These are phyloP conservation scores for Plantago lanceolata DNA, from an alignment of 305 asterid genomes.

Conservation along the genomic window DNA sequence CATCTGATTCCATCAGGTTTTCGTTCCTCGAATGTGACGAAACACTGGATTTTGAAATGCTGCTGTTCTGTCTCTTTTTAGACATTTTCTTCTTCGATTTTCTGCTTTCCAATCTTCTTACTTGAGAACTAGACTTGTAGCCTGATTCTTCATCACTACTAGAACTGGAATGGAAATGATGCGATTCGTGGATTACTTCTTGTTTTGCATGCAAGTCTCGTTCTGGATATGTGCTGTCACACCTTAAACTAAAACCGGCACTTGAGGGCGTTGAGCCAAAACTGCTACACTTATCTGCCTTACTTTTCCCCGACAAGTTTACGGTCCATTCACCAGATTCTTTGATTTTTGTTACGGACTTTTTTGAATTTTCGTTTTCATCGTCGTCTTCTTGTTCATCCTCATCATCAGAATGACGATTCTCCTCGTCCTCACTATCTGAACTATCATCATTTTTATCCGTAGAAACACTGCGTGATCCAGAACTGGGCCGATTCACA, in stretches of 20 bases:
- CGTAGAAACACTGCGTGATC: background rate
- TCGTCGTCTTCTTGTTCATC: background rate
- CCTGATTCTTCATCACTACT: constrained; percentile 11
- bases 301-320: constrained; percentile 8
- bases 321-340: constrained; percentile 12
- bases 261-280: constrained; percentile 16
- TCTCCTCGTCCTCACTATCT: constrained; percentile 4
- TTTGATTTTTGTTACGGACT: background rate
- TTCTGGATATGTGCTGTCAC: constrained; percentile 5
- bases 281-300: constrained; percentile 8
- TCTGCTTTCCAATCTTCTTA: background rate
- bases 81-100: background rate
- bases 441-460: constrained; percentile 12
- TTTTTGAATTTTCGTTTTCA: background rate
- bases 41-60: constrained; percentile 1
- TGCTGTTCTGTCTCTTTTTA: constrained; percentile 1
- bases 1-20: background rate
- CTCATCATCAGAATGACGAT: background rate
- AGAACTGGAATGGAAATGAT: constrained; percentile 10
- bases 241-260: constrained; percentile 23
- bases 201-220: constrained; percentile 1
- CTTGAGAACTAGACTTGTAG: background rate
- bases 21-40: background rate
- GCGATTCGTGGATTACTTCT: constrained; percentile 15
- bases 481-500: background rate